These are phyloP conservation scores for Nematodospora valgi DNA, from an alignment of 805 yeast genomes.

Conservation along the genomic window DNA sequence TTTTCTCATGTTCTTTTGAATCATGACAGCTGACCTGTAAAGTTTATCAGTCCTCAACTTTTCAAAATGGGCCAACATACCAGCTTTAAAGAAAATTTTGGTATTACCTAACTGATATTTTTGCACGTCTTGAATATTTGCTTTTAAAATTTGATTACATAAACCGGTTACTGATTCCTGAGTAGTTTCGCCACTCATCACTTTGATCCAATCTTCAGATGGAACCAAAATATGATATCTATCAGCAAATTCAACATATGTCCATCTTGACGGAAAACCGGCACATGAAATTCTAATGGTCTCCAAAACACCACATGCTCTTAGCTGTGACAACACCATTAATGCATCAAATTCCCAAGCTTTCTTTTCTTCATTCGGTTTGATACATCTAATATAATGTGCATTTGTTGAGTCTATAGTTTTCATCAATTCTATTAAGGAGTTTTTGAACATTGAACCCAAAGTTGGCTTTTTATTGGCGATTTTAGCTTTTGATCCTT, in stretches of 20 bases:
- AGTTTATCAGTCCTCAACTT: conserved; percentile 78
- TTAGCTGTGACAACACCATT: conserved; percentile 90
- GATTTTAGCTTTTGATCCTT: conserved; percentile 26
- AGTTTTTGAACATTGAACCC: conserved; percentile 90
- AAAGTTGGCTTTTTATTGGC: conserved; percentile 82
- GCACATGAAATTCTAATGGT: conserved; percentile 96
- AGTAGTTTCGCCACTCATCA: conserved; percentile 48
- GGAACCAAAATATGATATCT: conserved; percentile 82
- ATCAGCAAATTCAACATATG: conserved; percentile 87
- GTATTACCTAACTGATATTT: conserved; percentile 90
- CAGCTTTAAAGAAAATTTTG: conserved; percentile 93
- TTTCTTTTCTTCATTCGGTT: conserved; percentile 89
- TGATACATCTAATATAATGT: conserved; percentile 95
- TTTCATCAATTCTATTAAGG: conserved; percentile 86
- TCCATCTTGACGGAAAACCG: conserved; percentile 96
- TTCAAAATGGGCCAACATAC: conserved; percentile 90
- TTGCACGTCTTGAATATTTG: conserved; percentile 58
- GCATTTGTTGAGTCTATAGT: conserved; percentile 94
- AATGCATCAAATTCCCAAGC: conserved; percentile 96
- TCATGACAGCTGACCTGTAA: conserved; percentile 70
- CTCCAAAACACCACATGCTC: conserved; percentile 98
- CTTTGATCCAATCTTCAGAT: conserved; percentile 64
- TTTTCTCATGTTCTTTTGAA: conserved; percentile 80
- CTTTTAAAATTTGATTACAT: conserved; percentile 63
- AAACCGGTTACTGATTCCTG: conserved; percentile 58